Percentiles rank a stretch among this genome's conserved stretches.
These are phyloP conservation scores for Cutaneotrichosporon daszewskae DNA, from an alignment of 1,284 basidiomycete species.

Conservation along the genomic window DNA sequence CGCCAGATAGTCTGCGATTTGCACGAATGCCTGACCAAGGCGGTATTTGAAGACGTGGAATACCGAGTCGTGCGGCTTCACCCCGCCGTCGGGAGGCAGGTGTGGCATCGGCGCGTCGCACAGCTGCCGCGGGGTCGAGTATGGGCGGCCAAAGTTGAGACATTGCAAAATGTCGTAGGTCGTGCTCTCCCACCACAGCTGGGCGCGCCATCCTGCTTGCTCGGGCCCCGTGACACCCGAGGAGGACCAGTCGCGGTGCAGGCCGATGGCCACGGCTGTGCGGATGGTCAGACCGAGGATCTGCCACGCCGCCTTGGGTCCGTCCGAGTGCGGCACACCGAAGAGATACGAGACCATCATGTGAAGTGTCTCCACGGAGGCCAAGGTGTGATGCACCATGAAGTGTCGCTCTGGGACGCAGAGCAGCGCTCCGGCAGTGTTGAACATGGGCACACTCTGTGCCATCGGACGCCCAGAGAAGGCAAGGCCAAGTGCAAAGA, in stretches of 20 bases:
- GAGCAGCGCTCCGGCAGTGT: slow-evolving; percentile 15
- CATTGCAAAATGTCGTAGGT: slow-evolving; percentile 23
- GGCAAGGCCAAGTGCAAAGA: slow-evolving; percentile 11
- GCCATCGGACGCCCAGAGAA: slow-evolving; percentile 13
- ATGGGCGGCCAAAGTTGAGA: slow-evolving; percentile 29
- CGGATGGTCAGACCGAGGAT: slow-evolving; percentile 19
- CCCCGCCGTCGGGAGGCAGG: slow-evolving; percentile 8
- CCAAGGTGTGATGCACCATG: slow-evolving; percentile 18
- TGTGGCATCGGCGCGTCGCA: slow-evolving; percentile 14
- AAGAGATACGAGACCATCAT: slow-evolving; percentile 23
- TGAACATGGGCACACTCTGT: slow-evolving; percentile 10
- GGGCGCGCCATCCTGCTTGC: slow-evolving; percentile 11
- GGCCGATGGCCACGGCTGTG: slow-evolving; percentile 13
- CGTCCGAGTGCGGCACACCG: slow-evolving; percentile 14
- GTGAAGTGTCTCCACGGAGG: slow-evolving; percentile 21
- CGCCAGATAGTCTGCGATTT: slow-evolving; percentile 20
- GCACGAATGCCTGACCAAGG: slow-evolving; percentile 15
- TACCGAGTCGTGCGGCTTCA: slow-evolving; percentile 9
- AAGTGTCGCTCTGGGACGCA: slow-evolving; percentile 18
- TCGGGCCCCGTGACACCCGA: slow-evolving; percentile 20
- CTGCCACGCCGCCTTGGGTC: slow-evolving; percentile 18
- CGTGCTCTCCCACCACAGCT: slow-evolving; percentile 21
- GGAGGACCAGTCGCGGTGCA: slow-evolving; percentile 21
- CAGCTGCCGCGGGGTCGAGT: slow-evolving; percentile 19
- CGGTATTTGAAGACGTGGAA: slow-evolving; percentile 23